Evolutionary conservation across 1,139 yeast genomes (phyloP), one percentile per base, ranked within the genome.

Genomic region (Kodamaea sp.): DNA sequence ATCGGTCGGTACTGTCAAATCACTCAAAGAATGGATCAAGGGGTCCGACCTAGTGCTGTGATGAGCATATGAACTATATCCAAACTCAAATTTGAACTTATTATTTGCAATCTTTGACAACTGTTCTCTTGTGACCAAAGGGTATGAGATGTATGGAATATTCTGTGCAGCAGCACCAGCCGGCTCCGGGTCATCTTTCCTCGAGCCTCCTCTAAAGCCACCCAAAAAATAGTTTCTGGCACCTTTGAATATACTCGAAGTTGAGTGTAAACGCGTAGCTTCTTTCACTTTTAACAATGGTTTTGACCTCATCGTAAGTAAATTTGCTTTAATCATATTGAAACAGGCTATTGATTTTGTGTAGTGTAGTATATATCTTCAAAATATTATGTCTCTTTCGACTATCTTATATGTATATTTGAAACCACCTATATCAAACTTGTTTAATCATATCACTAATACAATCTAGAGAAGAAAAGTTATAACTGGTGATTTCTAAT

Each of bases 1-100:
- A 46, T 64, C 72, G 1, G 79, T 58, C 0, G 77, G 75, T 40
- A 74, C 80, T 10, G 78, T 67, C 44, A 76, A 60, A 47, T 76
- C 82, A 40, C 76, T 67, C 28, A 76, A 54, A 3, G 80, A 74
- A 44, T 68, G 75, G 29, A 77, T 70, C 34, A 67, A 60, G 0
- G 81, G 75, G 28, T 56, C 58, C 5, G 63, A 49, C 27, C 55
- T 49, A 7, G 56, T 52, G 11, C 77, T 70, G 53, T 76, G 81
- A 52, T 72, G 75, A 6, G 75, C 79, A 47, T 65, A 75, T 7
- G 75, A 65, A 5, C 77, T 65, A 50, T 71, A 69, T 1, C 70
- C 67, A 45, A 67, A 70, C 11, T 73, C 73, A 40, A 77, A 69
- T 44, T 66, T 68, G 55, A 48, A 75, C 45, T 62, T 62, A 43